Evolutionary conservation across 148 eudicot species (phyloP), one percentile per base, ranked within the genome.

Genomic region (Amaranthus hypochondriacus): DNA sequence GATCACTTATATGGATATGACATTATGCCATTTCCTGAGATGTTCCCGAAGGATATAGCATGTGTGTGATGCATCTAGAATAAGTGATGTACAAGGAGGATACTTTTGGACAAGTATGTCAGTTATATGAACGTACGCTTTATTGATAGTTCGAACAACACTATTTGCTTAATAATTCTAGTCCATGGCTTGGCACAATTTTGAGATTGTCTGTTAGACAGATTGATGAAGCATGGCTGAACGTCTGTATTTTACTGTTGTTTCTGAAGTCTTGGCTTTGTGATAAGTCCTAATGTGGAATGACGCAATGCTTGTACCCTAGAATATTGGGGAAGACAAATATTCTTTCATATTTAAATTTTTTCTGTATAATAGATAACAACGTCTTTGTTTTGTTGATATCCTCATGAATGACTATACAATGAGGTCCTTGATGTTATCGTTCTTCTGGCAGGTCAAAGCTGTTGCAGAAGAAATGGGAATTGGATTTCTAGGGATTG

Each of bases 391-490:
- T 49, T 44, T 43, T 68, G 43, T 63, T 67, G 21, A 48, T 66
- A 65, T 44, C 62, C 60, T 62, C 13, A 15, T 70, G 47, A 42
- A 9, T 56, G 53, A 9, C 39, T 7, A 71, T 12, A 8, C 65
- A 7, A 39, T 64, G 7, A 56, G 70, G 57, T 66, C 39, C 56
- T 69, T 63, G 14, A 74, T n/a, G 43, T 63, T 70, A 14, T 12
- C 46, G 51, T 49, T 18, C 60, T 52, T 68, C 71, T 58, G 71
- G 47, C 86, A 96, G 99, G 99, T 92, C 62, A 96, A 96, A 84
- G 97, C 99, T 76, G 97, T 96, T 83, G 84, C 97, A 28, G 95
- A 96, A 83, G 99, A 96, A 87, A 92, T 92, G 97, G 97, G 97
- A 64, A 90, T 92, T 73, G 97, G 99, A 66, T 96, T 96, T 80